Base-by-base conservation (phyloP, 1,284 basidiomycete species). In the Coniophora puteana region DNA sequence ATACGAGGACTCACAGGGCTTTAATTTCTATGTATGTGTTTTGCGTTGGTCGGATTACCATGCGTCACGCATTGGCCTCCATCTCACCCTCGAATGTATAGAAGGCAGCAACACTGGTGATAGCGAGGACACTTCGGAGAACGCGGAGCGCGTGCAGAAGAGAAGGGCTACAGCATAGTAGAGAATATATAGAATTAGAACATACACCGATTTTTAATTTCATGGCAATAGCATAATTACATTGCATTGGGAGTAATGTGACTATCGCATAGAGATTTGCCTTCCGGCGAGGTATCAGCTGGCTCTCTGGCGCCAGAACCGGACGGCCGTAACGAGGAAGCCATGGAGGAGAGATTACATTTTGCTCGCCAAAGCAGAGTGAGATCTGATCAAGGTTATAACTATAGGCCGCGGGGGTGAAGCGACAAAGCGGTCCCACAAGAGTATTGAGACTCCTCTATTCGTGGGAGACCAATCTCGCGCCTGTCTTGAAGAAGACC, bases 1-100 rank as follows among this genome's bases (percentile, higher is more conserved):
- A 63, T 87, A 55, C 78, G 78, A 73, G 69, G 66, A 63, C 76
- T 84, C 61, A 80, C 76, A 68, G 75, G 81, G 51, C 66, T 76
- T 69, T 89, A 63, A 85, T 77, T 72, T 72, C 67, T 69, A 60
- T 62, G 61, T 65, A 55, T 60, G 5, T 43, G n/a, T n/a, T n/a
- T n/a, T n/a, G 47, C 36, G 44, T 40, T 48, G 45, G 45, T 55
- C 38, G 24, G n/a, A n/a, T 47, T 40, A 44, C 47, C 57, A 45
- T 46, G 34, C 43, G 61, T 68, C 65, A 66, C 70, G 68, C 63
- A 69, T 60, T 60, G 59, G 58, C 57, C 55, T 57, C 52, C 49
- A 53, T 61, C 52, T 57, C 61, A 53, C 52, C 55, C 55, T 62
- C 51, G 46, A 56, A 54, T 58, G 41, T 40, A 33, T 37, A 59